Evolutionary conservation across 805 yeast genomes (phyloP).

Genomic region (Pichia pseudocactophila): DNA sequence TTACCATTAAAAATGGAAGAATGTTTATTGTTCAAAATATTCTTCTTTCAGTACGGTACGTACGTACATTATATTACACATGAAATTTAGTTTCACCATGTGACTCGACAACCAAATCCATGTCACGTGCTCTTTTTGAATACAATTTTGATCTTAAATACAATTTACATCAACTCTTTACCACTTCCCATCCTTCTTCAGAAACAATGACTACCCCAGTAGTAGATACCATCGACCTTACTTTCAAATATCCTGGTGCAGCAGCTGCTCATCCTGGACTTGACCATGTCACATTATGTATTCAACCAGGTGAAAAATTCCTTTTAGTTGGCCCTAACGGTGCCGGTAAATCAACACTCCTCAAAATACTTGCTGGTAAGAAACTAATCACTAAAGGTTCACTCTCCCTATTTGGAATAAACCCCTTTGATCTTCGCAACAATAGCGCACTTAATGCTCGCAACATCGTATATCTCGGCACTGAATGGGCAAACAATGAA

Average conservation of each 20-base stretch:
- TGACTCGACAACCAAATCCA: no score
- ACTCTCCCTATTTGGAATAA: slow-evolving; percentile 68
- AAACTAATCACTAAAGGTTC: slow-evolving; percentile 70
- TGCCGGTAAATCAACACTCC: slow-evolving; percentile 89
- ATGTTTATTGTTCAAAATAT: no score
- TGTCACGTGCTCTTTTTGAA: no score
- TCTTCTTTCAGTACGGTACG: no score
- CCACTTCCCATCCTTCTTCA: no score
- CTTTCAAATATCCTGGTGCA: slow-evolving; percentile 57
- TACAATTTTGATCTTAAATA: no score
- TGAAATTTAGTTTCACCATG: no score
- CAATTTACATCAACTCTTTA: no score
- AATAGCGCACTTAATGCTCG: slow-evolving; percentile 10
- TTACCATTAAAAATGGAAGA: no score
- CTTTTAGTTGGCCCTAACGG: slow-evolving; percentile 90
- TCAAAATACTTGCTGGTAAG: slow-evolving; percentile 83
- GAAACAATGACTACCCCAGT: no score
- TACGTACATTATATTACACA: no score
- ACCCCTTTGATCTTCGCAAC: slow-evolving; percentile 52
- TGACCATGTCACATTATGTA: slow-evolving; percentile 46
- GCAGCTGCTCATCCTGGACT: slow-evolving; percentile 63
- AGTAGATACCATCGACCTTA: no score
- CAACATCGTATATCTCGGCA: slow-evolving; percentile 68
- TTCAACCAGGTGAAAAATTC: slow-evolving; percentile 68
- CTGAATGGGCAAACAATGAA: slow-evolving; percentile 95